Percentiles rank a stretch among this genome's conserved stretches.
These are phyloP conservation scores for Phytophthora fragariae DNA, from an alignment of 352 stramenopile genomes.

Conservation along the genomic window DNA sequence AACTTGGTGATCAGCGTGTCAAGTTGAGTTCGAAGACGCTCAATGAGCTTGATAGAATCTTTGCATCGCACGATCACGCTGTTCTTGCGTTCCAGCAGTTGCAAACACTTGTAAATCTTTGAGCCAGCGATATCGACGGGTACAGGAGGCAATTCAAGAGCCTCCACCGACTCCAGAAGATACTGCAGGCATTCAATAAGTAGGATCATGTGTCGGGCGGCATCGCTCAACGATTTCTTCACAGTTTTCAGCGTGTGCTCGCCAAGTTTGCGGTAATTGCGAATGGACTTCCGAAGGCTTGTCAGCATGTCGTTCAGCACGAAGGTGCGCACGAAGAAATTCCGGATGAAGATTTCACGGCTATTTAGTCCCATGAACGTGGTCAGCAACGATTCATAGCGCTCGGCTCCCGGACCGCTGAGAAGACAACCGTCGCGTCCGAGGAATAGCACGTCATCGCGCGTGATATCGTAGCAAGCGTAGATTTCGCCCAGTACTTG, in stretches of 20 bases:
- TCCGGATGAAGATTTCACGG: constrained; percentile 98
- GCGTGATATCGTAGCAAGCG: constrained; percentile 96
- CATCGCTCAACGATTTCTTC: constrained; percentile 90
- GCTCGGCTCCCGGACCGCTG: constrained; percentile 92
- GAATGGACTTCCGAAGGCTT: constrained; percentile 88
- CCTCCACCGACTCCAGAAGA: constrained; percentile 95
- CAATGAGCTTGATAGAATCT: constrained; percentile 96
- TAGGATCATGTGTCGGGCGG: constrained; percentile 95
- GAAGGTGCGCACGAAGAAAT: constrained; percentile 97
- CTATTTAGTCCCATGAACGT: constrained; percentile 97
- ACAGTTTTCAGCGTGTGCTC: constrained; percentile 76
- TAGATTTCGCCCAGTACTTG: constrained; percentile 95
- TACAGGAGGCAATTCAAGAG: constrained; percentile 73
- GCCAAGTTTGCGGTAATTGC: constrained; percentile 85
- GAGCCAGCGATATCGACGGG: constrained; percentile 54
- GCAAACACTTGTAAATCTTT: constrained; percentile 94
- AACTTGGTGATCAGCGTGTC: constrained; percentile 94
- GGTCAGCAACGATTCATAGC: constrained; percentile 96
- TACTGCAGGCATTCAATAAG: constrained; percentile 98
- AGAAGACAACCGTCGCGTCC: constrained; percentile 95
- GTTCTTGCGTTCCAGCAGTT: constrained; percentile 90
- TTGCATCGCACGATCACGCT: constrained; percentile 93
- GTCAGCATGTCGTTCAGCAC: constrained; percentile 96
- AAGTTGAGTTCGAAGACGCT: constrained; percentile 91
- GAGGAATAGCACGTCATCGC: constrained; percentile 97